phyloP scores from a whole-genome alignment of 2,329 filamentous ascomycete species.

The Byssothecium circinans region DNA sequence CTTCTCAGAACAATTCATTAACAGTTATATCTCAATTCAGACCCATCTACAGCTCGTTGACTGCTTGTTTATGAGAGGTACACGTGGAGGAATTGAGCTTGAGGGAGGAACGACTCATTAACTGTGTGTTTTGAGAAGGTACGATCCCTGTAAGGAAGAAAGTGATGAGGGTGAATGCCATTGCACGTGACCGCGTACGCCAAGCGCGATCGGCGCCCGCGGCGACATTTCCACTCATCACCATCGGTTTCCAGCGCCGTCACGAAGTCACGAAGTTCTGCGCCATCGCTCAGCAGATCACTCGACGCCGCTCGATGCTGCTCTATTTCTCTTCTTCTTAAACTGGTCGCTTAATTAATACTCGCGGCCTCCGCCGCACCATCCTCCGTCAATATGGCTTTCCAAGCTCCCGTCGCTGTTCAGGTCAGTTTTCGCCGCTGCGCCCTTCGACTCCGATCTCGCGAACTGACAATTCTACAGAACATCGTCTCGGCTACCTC shows the following conservation, averaged over 20 bases:
- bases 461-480: constrained; percentile 38
- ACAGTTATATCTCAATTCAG: too few species aligned
- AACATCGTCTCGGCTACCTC: constrained; percentile 45
- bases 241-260: constrained; percentile 28
- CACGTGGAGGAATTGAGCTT: too few species aligned
- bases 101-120: too few species aligned
- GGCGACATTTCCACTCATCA: constrained; percentile 1
- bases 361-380: constrained; percentile 38
- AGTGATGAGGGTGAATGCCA: background rate
- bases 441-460: constrained; percentile 17
- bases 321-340: constrained; percentile 18
- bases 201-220: background rate
- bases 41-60: too few species aligned
- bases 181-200: background rate
- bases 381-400: constrained; percentile 50
- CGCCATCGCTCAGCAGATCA: constrained; percentile 17
- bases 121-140: too few species aligned
- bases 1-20: too few species aligned
- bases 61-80: too few species aligned
- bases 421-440: constrained; percentile 48
- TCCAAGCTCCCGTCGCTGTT: constrained; percentile 52
- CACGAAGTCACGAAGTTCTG: constrained; percentile 11
- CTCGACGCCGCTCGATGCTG: constrained; percentile 18
- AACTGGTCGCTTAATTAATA: constrained; percentile 20
- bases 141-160: too few species aligned